These are phyloP conservation scores for Sclerotinia minor DNA, from an alignment of 2,329 filamentous ascomycete species.

Conservation along the genomic window DNA sequence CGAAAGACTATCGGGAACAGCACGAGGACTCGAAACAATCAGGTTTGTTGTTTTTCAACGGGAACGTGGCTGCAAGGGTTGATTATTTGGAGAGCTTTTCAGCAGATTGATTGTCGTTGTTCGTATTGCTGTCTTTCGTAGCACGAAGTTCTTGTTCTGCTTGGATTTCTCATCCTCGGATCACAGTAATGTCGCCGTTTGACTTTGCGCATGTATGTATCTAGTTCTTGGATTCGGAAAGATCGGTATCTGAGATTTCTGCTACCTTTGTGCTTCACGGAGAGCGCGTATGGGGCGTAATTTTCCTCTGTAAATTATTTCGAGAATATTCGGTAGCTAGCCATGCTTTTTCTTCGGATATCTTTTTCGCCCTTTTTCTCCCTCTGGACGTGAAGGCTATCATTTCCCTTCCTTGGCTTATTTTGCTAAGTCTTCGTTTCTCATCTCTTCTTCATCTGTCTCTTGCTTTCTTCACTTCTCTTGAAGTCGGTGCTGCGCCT, in stretches of 20 bases:
- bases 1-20: neutral
- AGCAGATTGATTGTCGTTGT: neutral
- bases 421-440: neutral
- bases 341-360: neutral
- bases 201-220: neutral
- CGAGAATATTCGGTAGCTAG: neutral
- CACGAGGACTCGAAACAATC: conserved; percentile 3
- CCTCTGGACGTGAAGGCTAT: neutral
- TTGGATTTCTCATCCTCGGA: neutral
- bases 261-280: neutral
- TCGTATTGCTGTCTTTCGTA: neutral
- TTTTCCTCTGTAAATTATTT: neutral
- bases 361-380: neutral
- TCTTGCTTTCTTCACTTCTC: neutral
- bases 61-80: neutral
- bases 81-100: neutral
- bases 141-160: neutral
- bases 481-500: neutral
- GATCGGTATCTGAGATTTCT: neutral
- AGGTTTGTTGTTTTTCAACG: neutral
- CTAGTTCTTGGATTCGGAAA: conserved; percentile 2
- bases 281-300: neutral
- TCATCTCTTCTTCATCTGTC: neutral
- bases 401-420: neutral
- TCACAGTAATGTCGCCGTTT: neutral